phyloP scores from a whole-genome alignment of 768 basidiomycete species.

The Punctularia strigosozonata region DNA sequence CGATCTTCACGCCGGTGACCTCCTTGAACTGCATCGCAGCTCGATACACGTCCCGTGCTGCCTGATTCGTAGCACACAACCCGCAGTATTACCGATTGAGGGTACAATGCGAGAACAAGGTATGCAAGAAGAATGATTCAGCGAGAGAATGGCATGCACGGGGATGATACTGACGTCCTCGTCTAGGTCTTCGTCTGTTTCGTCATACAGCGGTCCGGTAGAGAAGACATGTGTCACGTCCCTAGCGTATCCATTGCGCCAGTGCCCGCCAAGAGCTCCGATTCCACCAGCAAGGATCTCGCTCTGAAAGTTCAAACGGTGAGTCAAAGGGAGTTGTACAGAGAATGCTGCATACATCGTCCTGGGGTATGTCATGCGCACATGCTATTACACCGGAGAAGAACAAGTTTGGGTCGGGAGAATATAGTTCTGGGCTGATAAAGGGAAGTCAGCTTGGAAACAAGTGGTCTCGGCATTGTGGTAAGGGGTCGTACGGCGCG shows the following conservation, averaged over 20 bases:
- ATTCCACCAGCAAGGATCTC: constrained; percentile 68
- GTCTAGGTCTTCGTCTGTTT: no score
- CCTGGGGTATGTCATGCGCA: constrained; percentile 44
- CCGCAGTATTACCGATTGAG: no score
- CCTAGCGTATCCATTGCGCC: constrained; percentile 60
- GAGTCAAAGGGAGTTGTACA: not conserved
- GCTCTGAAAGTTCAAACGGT: constrained; percentile 40
- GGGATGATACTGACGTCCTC: no score
- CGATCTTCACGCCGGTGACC: constrained; percentile 45
- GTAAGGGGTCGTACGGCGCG: constrained; percentile 33
- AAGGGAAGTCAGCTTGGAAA: not conserved
- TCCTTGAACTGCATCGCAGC: constrained; percentile 49
- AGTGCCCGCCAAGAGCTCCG: constrained; percentile 70
- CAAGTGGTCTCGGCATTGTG: not conserved
- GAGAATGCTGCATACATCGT: not conserved
- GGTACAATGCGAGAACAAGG: no score
- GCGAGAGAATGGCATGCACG: no score
- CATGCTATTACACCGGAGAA: constrained; percentile 79
- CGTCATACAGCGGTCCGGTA: constrained; percentile 29
- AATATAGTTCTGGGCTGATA: constrained; percentile 47
- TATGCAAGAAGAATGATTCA: no score
- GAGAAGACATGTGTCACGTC: constrained; percentile 85
- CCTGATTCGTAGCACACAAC: no score
- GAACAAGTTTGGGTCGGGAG: constrained; percentile 63
- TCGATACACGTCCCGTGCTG: no score